Evolutionary conservation across 2,329 filamentous ascomycete species (phyloP), one percentile per base, ranked within the genome.

Genomic region (Periconia sp.): DNA sequence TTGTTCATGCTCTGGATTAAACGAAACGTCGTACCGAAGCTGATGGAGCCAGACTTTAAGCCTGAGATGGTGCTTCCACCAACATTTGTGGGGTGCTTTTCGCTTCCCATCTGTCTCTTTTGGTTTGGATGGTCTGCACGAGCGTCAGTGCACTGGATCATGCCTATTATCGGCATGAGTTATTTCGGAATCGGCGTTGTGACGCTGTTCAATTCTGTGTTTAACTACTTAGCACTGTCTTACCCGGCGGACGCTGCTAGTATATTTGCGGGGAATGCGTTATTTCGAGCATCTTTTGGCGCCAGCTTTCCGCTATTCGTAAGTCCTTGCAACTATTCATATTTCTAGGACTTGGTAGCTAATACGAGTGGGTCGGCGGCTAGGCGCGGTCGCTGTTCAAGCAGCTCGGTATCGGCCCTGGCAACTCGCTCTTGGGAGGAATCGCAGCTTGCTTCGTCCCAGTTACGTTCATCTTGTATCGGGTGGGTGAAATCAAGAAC

Each of bases 121-220:
- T 70, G 66, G 65, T 71, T 67, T 36, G 66, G 63, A 1, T 70
- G 68, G 67, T 55, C 59, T 7, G 33, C 58, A 0, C 31, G 57
- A 13, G 28, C 43, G 13, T 31, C 35, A 24, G 45, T 63, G 5
- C 65, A 68, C 39, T 70, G 68, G 67, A 65, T 69, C 33, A 46
- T 68, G 40, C 68, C 65, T 10, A 58, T 67, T 26, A 59, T 66
- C 30, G 58, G 61, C 10, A 64, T 65, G 0, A 45, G 50, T 2
- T 70, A 63, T 23, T 74, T 75, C 39, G 44, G 37, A 18, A 22
- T 57, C 22, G 46, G 46, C 23, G 23, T 25, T 12, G 23, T 74
- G 47, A 52, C 75, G 7, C 63, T 77, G 13, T 76, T 77, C 58
- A 74, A 75, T 36, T 61, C 60, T 2, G 68, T 76, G 2, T 63